These are phyloP conservation scores for Pseudogymnoascus sp. DNA, from an alignment of 2,329 filamentous ascomycete genomes.

Conservation along the genomic window DNA sequence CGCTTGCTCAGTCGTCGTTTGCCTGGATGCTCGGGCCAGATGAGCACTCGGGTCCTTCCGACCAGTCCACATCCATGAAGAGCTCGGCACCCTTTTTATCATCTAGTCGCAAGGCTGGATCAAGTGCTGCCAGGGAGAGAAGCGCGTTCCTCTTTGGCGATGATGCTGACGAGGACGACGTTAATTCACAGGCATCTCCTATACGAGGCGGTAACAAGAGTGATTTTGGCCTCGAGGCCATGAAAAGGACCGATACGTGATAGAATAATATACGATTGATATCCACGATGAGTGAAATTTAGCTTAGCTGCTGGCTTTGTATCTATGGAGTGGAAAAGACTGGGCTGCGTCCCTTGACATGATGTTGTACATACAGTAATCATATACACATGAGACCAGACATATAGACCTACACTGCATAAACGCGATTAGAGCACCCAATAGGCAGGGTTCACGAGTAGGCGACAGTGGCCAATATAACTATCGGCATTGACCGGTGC, in stretches of 20 bases:
- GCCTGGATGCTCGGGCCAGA: slow-evolving; percentile 65
- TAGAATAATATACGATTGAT: neutral
- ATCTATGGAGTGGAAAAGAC: neutral
- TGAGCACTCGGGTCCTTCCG: slow-evolving; percentile 15
- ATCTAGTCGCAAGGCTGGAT: slow-evolving; percentile 20
- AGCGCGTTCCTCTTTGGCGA: slow-evolving; percentile 30
- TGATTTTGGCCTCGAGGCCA: slow-evolving; percentile 23
- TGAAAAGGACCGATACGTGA: slow-evolving; percentile 14
- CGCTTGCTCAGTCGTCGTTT: slow-evolving; percentile 65
- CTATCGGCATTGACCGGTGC: neutral
- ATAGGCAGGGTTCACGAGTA: neutral
- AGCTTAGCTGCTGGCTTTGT: neutral
- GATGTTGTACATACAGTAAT: neutral
- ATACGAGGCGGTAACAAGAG: slow-evolving; percentile 20
- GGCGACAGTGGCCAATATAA: neutral
- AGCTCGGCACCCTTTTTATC: slow-evolving; percentile 24
- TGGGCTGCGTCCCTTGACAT: neutral
- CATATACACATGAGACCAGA: neutral
- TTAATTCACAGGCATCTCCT: slow-evolving; percentile 14
- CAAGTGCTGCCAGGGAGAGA: slow-evolving; percentile 25
- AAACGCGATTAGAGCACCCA: neutral
- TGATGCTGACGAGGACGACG: slow-evolving; percentile 19
- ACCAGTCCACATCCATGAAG: slow-evolving; percentile 21
- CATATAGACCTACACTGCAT: neutral
- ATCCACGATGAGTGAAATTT: neutral